phyloP scores from a whole-genome alignment of 805 yeast genomes.

The Tetrapisispora nanseiensis region DNA sequence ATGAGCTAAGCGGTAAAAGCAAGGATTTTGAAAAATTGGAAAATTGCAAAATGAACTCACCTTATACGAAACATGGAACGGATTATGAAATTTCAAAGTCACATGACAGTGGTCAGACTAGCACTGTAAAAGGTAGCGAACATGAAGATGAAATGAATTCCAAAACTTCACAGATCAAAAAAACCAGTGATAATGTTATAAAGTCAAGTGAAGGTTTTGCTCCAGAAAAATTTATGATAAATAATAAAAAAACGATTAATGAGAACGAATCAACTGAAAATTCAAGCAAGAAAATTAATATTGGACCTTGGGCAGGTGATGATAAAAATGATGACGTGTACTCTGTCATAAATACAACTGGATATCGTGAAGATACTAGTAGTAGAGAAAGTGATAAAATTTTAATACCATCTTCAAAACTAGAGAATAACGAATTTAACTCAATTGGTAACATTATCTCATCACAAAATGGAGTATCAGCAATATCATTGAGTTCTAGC shows the following conservation, averaged over 20 bases:
- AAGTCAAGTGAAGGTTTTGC: conserved; percentile 4
- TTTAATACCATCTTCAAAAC: not conserved
- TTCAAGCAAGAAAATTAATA: conserved; percentile 7
- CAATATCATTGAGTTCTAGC: conserved; percentile 8
- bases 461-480: conserved; percentile 12
- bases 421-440: not conserved
- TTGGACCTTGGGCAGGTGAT: conserved; percentile 22
- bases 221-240: conserved; percentile 4
- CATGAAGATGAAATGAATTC: not conserved
- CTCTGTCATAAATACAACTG: conserved; percentile 12
- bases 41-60: not conserved
- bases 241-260: not conserved
- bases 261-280: not conserved
- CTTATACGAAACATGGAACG: not conserved
- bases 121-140: not conserved
- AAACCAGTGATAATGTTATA: not conserved
- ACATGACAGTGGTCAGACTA: not conserved
- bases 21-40: conserved; percentile 1
- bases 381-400: conserved; percentile 3
- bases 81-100: not conserved
- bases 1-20: conserved; percentile 1
- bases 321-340: conserved; percentile 19
- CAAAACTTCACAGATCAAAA: not conserved
- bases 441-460: conserved; percentile 5
- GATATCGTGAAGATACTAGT: conserved; percentile 3